Conservation (phyloP, 2,329 filamentous ascomycete genomes). For the Clonostachys rosea region DNA sequence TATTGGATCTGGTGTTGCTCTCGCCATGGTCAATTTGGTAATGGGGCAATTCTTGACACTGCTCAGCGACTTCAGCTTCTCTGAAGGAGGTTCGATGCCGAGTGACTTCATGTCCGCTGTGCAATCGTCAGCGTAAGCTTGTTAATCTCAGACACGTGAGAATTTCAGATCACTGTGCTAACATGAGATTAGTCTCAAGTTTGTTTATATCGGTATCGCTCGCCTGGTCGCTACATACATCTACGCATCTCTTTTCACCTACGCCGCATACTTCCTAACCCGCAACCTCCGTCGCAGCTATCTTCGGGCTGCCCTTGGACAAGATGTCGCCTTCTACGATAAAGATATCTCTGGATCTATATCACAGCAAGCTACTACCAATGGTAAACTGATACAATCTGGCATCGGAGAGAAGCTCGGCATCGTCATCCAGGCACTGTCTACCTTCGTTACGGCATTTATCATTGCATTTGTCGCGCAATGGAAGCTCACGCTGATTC, state of each 20-base stretch:
- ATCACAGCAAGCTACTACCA: constrained; percentile 30
- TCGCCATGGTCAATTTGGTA: constrained; percentile 19
- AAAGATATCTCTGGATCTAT: constrained; percentile 23
- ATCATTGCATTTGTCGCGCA: constrained; percentile 23
- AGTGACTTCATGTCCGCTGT: constrained; percentile 11
- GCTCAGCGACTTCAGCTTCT: constrained; percentile 9
- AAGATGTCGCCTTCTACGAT: constrained; percentile 42
- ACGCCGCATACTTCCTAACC: constrained; percentile 39
- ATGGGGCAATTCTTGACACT: constrained; percentile 17
- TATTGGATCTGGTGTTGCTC: constrained; percentile 14
- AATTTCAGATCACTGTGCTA: neutral
- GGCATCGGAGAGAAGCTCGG: constrained; percentile 25
- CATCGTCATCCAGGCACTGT: constrained; percentile 21
- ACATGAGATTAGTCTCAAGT: constrained; percentile 10
- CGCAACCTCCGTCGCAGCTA: constrained; percentile 36
- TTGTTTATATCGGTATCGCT: constrained; percentile 16
- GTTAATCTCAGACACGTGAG: neutral
- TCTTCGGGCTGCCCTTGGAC: constrained; percentile 35
- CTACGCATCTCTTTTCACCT: constrained; percentile 28
- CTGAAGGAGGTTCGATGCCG: constrained; percentile 3
- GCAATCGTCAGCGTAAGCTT: neutral
- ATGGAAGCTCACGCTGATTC: constrained; percentile 29
- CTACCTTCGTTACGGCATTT: constrained; percentile 22
- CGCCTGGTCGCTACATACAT: constrained; percentile 13
- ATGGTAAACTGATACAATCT: constrained; percentile 24